phyloP scores from a whole-genome alignment of 1,139 yeast genomes.

The Waltiozyma sp. region DNA sequence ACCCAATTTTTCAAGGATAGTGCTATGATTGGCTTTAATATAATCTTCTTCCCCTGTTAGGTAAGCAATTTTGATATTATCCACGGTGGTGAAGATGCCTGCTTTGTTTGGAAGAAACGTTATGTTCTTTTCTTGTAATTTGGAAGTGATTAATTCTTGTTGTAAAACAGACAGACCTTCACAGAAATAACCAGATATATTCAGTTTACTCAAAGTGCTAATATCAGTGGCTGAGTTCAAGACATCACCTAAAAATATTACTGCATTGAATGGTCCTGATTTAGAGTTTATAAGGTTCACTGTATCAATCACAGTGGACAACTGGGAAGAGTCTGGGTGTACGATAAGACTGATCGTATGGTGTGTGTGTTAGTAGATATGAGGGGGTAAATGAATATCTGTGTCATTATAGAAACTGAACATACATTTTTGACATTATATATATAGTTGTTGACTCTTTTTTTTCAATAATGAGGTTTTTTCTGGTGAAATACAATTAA shows the following conservation, averaged over 20 bases:
- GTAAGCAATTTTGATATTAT: slow-evolving; percentile 39
- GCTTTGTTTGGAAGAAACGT: slow-evolving; percentile 20
- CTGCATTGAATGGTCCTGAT: slow-evolving; percentile 56
- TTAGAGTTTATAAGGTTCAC: slow-evolving; percentile 39
- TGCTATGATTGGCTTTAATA: slow-evolving; percentile 13
- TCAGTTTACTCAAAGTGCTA: not conserved
- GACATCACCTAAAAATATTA: slow-evolving; percentile 41
- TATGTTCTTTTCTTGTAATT: slow-evolving; percentile 1
- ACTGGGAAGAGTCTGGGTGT: slow-evolving; percentile 10
- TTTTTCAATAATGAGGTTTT: too few relatives aligned
- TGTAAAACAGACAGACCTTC: not conserved
- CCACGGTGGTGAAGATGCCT: slow-evolving; percentile 30
- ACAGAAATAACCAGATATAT: not conserved
- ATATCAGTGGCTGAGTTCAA: too few relatives aligned
- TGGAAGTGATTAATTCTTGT: not conserved
- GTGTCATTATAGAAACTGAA: too few relatives aligned
- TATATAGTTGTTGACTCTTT: too few relatives aligned
- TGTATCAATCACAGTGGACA: slow-evolving; percentile 21
- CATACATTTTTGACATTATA: too few relatives aligned
- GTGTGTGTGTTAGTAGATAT: too few relatives aligned
- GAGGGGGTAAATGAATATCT: too few relatives aligned
- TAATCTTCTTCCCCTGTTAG: slow-evolving; percentile 24
- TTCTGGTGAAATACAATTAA: too few relatives aligned
- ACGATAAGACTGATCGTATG: slow-evolving; percentile 12
- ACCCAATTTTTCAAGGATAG: slow-evolving; percentile 6